A percentile compares a stretch with the other conserved stretches of the same genome.
Conservation (phyloP, 192 early-diverging fungal species). For the Podila horticola region DNA sequence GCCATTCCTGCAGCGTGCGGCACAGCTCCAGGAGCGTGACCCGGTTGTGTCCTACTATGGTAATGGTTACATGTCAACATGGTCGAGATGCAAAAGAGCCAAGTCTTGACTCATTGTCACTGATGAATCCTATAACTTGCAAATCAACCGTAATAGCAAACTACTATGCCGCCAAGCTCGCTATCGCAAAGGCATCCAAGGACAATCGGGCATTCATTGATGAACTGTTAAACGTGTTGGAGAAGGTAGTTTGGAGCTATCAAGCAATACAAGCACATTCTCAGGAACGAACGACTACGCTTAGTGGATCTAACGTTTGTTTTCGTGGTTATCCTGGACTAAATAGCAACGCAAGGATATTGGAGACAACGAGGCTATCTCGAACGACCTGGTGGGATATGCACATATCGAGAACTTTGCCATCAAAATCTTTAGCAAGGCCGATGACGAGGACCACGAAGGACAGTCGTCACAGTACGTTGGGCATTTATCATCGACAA, state of each 20-base stretch:
- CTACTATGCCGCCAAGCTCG: constrained; percentile 86
- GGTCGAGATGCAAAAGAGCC: background rate
- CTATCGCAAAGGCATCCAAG: constrained; percentile 68
- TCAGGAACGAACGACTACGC: background rate
- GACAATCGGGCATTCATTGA: constrained; percentile 73
- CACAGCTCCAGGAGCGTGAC: constrained; percentile 82
- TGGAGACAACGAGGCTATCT: constrained; percentile 71
- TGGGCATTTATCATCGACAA: background rate
- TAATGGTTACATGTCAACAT: constrained; percentile 47
- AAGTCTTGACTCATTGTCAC: background rate
- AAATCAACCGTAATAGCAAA: constrained; percentile 59
- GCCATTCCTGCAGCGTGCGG: constrained; percentile 84
- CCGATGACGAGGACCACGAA: constrained; percentile 91
- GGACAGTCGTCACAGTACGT: constrained; percentile 83
- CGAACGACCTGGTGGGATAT: constrained; percentile 78
- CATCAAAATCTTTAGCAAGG: constrained; percentile 86
- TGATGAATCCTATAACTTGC: background rate
- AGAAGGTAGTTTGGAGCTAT: constrained; percentile 64
- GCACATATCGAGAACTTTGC: constrained; percentile 93
- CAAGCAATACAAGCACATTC: background rate
- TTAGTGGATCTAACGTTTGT: background rate
- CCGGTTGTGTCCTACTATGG: constrained; percentile 95
- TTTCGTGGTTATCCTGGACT: background rate
- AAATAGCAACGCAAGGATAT: constrained; percentile 78
- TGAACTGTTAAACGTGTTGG: constrained; percentile 81